Evolutionary conservation across 2,329 filamentous ascomycete genomes (phyloP), one percentile per base, ranked within the genome.

Genomic region (Colletotrichum orchidophilum): DNA sequence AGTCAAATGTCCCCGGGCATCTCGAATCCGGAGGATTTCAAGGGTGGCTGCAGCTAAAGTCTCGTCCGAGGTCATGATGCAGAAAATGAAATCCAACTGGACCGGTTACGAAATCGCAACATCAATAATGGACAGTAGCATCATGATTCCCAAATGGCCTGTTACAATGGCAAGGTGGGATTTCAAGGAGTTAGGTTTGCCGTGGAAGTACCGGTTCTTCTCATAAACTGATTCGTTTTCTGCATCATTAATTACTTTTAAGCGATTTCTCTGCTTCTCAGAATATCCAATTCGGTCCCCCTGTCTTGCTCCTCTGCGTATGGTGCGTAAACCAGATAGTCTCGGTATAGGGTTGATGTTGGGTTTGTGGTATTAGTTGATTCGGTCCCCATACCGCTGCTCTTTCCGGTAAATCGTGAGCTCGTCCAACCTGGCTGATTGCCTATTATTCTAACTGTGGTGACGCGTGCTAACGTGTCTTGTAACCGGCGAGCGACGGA

Each of bases 31-130:
- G 27, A 3, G 46, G 35, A 35, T 58, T 13, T 50, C 52, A 12
- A 57, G 52, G 29, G n/a, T 64, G 6, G 52, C 62, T 9, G 62
- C 52, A 27, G 52, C 52, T 7, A 58, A 58, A 26, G 52, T 49
- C 18, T 58, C 27, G 18, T 35, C 50, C 12, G 26, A 64, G 18
- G 13, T 58, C 5, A 49, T 58, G 11, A 26, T 64, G 11, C 35
- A 64, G n/a, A 64, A 35, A 31, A 49, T 49, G 52, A 64, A 42
- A 12, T 64, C 26, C 24, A 58, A 58, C 21, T 58, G 62, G 27
- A 26, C 26, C 11, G 33, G 58, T 6, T 26, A 64, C n/a, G 52
- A 26, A 18, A 49, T 64, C 3, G n/a, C 18, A 46, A n/a, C 39
- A 18, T 46, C 39, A n/a, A 7, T 3, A 18, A 8, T 8, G 18